Evolutionary conservation across 1,284 basidiomycete genomes (phyloP).

Genomic region (Inonotus hispidus): DNA sequence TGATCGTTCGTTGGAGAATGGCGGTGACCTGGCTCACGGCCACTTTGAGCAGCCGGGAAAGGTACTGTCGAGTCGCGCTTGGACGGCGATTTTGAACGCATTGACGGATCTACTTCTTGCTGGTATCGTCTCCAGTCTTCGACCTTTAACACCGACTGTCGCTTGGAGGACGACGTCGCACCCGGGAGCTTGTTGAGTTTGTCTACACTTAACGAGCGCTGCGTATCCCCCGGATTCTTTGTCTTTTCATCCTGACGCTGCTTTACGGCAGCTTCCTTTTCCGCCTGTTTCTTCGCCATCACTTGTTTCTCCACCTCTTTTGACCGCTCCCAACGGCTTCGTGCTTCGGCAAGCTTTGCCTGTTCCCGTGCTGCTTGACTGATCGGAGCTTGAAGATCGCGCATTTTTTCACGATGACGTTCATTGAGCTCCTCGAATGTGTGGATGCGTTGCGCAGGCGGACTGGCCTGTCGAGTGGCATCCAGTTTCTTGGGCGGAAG

Average conservation of each 20-base stretch:
- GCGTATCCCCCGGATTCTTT: constrained; percentile 28
- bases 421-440: constrained; percentile 79
- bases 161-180: constrained; percentile 38
- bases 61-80: constrained; percentile 29
- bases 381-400: constrained; percentile 66
- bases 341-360: constrained; percentile 61
- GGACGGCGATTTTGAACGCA: background rate
- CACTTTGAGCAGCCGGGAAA: constrained; percentile 30
- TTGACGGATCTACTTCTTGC: constrained; percentile 33
- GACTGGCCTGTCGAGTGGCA: constrained; percentile 35
- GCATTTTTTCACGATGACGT: constrained; percentile 76
- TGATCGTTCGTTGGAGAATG: constrained; percentile 20
- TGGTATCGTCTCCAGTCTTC: constrained; percentile 78
- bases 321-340: constrained; percentile 70
- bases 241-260: constrained; percentile 35
- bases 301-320: constrained; percentile 64
- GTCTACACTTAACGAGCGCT: constrained; percentile 54
- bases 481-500: constrained; percentile 55
- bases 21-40: constrained; percentile 20
- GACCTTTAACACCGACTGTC: constrained; percentile 69
- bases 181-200: constrained; percentile 42
- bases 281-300: constrained; percentile 62
- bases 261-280: constrained; percentile 48
- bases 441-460: constrained; percentile 44
- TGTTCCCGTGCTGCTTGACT: constrained; percentile 68